Percentiles rank a stretch among this genome's conserved stretches.
These are phyloP conservation scores for Gymnopilus junonius DNA, from an alignment of 768 basidiomycete species.

Conservation along the genomic window DNA sequence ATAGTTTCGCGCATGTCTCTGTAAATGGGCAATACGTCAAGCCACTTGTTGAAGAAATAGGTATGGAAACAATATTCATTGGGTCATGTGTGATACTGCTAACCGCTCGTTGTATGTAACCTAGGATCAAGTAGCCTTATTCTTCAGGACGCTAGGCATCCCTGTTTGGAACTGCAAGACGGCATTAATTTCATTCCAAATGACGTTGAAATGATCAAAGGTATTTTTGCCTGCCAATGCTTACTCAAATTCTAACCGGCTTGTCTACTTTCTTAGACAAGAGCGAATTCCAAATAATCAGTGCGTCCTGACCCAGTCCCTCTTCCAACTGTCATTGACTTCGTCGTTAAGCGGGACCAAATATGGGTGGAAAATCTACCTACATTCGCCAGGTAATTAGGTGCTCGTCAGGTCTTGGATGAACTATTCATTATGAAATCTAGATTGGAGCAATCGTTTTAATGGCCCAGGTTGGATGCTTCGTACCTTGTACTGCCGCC, in stretches of 20 bases:
- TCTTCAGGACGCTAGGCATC: constrained; percentile 88
- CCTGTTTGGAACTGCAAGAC: constrained; percentile 95
- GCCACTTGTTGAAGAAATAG: constrained; percentile 78
- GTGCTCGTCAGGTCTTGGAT: neutral
- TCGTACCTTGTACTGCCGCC: constrained; percentile 91
- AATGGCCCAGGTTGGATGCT: constrained; percentile 95
- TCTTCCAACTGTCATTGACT: neutral
- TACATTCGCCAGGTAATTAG: constrained; percentile 81
- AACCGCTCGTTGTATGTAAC: neutral
- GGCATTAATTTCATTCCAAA: constrained; percentile 96
- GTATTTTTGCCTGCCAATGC: constrained; percentile 41
- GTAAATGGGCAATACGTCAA: constrained; percentile 89
- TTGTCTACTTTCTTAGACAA: constrained; percentile 47
- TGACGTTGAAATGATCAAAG: constrained; percentile 93
- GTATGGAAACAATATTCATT: constrained; percentile 39
- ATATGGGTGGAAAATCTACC: constrained; percentile 99
- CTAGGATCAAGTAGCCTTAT: constrained; percentile 81
- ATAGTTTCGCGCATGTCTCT: constrained; percentile 91
- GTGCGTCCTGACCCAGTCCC: constrained; percentile 40
- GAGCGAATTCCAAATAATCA: constrained; percentile 96
- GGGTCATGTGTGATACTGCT: neutral
- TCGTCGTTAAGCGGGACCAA: constrained; percentile 76
- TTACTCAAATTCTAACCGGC: neutral
- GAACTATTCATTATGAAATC: neutral
- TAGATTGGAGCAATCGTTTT: constrained; percentile 92